Percentiles rank a stretch among this genome's conserved stretches.
Evolutionary conservation across 2,329 filamentous ascomycete species (phyloP).

Genomic region (Clonostachys rhizophaga): DNA sequence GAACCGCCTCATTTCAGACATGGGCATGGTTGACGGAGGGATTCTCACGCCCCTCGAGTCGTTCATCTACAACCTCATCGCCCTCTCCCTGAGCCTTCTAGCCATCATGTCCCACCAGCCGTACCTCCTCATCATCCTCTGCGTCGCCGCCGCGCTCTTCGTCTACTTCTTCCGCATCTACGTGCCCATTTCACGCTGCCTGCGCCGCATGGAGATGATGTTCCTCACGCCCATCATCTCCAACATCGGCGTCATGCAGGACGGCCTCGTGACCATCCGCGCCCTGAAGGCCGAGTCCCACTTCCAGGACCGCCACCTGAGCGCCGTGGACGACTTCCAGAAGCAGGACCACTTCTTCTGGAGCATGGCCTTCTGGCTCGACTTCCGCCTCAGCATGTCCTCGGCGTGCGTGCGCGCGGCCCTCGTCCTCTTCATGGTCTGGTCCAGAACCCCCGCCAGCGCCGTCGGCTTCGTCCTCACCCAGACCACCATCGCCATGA

Average conservation of each 20-base stretch:
- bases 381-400: conserved; percentile 59
- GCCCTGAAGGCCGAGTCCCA: conserved; percentile 75
- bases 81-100: conserved; percentile 66
- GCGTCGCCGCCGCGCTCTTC: conserved; percentile 63
- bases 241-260: conserved; percentile 84
- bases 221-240: conserved; percentile 85
- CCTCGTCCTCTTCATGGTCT: conserved; percentile 70
- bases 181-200: conserved; percentile 75
- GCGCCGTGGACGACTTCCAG: conserved; percentile 82
- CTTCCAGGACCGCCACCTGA: conserved; percentile 76
- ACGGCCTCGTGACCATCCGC: conserved; percentile 81
- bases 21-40: conserved; percentile 84
- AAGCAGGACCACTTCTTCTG: conserved; percentile 97
- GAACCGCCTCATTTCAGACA: conserved; percentile 88
- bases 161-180: conserved; percentile 72
- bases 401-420: conserved; percentile 71
- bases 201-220: conserved; percentile 83
- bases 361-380: conserved; percentile 81
- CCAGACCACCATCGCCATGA: conserved; percentile 28
- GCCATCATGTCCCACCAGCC: conserved; percentile 81
- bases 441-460: conserved; percentile 69
- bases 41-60: conserved; percentile 70
- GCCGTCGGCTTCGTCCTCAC: conserved; percentile 81
- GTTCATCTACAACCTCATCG: conserved; percentile 66
- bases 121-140: conserved; percentile 67